phyloP scores from a whole-genome alignment of 805 yeast genomes.

The Torulaspora microellipsoides region DNA sequence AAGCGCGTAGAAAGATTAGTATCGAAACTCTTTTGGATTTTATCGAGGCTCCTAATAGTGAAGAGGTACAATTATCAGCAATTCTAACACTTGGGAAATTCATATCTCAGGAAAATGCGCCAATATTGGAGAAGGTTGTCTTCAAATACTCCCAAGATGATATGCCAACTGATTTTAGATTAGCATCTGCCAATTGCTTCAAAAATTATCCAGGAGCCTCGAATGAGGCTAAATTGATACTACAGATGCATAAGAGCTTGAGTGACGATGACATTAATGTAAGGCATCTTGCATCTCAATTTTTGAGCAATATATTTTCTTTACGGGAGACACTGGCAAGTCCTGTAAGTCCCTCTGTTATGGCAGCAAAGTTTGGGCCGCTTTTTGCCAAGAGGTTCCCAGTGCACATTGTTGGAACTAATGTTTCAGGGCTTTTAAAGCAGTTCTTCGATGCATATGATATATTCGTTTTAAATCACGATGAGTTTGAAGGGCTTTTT shows the following conservation, averaged over 20 bases:
- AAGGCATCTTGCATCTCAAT: slow-evolving; percentile 44
- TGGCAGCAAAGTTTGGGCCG: slow-evolving; percentile 28
- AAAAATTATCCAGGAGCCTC: slow-evolving; percentile 10
- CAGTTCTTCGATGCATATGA: slow-evolving; percentile 16
- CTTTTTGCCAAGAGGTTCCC: slow-evolving; percentile 6
- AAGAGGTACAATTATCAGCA: slow-evolving; percentile 45
- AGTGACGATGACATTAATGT: slow-evolving; percentile 67
- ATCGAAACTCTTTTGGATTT: slow-evolving; percentile 21
- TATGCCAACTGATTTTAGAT: slow-evolving; percentile 23
- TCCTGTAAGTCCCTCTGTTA: slow-evolving; percentile 32
- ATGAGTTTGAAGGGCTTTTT: slow-evolving; percentile 44
- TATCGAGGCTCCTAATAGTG: slow-evolving; percentile 36
- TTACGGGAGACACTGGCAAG: neutral
- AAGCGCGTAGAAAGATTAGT: slow-evolving; percentile 17
- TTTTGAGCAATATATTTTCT: slow-evolving; percentile 36
- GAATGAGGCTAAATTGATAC: slow-evolving; percentile 11
- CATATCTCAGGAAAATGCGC: slow-evolving; percentile 21
- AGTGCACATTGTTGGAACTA: neutral
- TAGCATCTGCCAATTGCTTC: slow-evolving; percentile 25
- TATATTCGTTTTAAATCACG: slow-evolving; percentile 10
- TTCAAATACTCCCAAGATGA: slow-evolving; percentile 17
- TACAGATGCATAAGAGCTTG: slow-evolving; percentile 38
- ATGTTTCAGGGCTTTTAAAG: slow-evolving; percentile 10
- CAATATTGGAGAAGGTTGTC: slow-evolving; percentile 10
- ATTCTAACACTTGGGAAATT: slow-evolving; percentile 50